A percentile compares a stretch with the other conserved stretches of the same genome.
These are phyloP conservation scores for Suhomyces sp. DNA, from an alignment of 805 yeast genomes.

Conservation along the genomic window DNA sequence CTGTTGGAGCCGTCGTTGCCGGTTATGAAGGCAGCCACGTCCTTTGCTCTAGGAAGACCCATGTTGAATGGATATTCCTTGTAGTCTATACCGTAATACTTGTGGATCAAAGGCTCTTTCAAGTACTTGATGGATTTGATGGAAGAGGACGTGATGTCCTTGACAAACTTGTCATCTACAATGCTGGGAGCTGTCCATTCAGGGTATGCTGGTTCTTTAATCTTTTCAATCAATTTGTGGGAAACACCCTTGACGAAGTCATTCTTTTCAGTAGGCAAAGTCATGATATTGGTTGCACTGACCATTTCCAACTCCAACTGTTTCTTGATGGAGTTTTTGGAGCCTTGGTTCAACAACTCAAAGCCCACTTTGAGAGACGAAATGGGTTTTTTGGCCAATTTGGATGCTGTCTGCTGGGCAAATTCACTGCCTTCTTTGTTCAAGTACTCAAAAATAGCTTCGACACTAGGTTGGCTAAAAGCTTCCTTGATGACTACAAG, in stretches of 20 bases:
- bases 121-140: conserved; percentile 22
- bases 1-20: conserved; percentile 68
- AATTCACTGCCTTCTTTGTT: conserved; percentile 58
- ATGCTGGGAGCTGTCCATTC: conserved; percentile 37
- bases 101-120: conserved; percentile 35
- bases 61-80: conserved; percentile 56
- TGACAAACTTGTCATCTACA: conserved; percentile 15
- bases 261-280: conserved; percentile 46
- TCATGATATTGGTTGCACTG: conserved; percentile 70
- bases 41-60: conserved; percentile 76
- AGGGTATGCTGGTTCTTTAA: conserved; percentile 49
- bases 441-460: conserved; percentile 55
- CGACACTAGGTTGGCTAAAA: conserved; percentile 54
- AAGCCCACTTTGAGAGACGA: conserved; percentile 74
- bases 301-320: conserved; percentile 72
- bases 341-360: conserved; percentile 63
- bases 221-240: conserved; percentile 60
- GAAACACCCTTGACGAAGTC: conserved; percentile 72
- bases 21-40: conserved; percentile 61
- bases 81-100: conserved; percentile 39
- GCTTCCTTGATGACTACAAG: conserved; percentile 65
- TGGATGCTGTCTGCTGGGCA: conserved; percentile 55
- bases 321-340: conserved; percentile 53
- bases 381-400: conserved; percentile 66
- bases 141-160: conserved; percentile 18